Percentiles rank a stretch among this genome's conserved stretches.
phyloP scores from a whole-genome alignment of 2,329 filamentous ascomycete species.

The Penicillium sp. region DNA sequence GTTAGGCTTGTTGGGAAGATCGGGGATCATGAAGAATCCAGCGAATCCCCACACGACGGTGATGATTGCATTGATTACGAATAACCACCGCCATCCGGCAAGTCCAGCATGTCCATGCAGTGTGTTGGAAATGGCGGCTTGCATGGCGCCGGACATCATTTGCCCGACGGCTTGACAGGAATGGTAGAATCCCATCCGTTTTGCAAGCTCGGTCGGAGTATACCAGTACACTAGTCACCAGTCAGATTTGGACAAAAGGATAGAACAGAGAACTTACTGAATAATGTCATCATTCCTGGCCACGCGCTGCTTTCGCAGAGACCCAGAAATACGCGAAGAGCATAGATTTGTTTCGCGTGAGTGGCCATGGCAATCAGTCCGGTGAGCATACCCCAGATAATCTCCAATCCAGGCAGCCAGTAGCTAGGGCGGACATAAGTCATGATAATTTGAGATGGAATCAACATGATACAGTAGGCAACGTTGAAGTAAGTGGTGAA shows the following conservation, averaged over 20 bases:
- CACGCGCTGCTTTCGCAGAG: conserved; percentile 28
- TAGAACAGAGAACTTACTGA: conserved; percentile 27
- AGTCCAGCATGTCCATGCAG: conserved; percentile 27
- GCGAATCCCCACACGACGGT: conserved; percentile 34
- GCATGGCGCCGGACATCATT: conserved; percentile 30
- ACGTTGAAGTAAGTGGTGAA: conserved; percentile 41
- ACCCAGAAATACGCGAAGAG: conserved; percentile 27
- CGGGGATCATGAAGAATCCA: conserved; percentile 36
- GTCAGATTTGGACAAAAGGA: too few species aligned
- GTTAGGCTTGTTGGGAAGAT: conserved; percentile 33
- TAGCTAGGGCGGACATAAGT: conserved; percentile 32
- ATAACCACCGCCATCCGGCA: conserved; percentile 36
- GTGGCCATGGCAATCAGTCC: conserved; percentile 26
- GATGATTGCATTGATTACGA: conserved; percentile 37
- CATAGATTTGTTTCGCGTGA: conserved; percentile 28
- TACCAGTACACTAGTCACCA: conserved; percentile 39
- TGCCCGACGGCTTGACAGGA: conserved; percentile 27
- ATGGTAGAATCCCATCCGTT: conserved; percentile 32
- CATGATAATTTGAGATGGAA: conserved; percentile 39
- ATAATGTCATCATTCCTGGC: conserved; percentile 30
- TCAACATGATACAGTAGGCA: conserved; percentile 38
- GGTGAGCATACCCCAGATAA: conserved; percentile 29
- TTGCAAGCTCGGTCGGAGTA: conserved; percentile 32
- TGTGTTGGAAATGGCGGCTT: conserved; percentile 30
- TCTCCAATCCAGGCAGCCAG: conserved; percentile 27